Conservation (phyloP, 2,329 filamentous ascomycete genomes). For the Whalleya microplaca region DNA sequence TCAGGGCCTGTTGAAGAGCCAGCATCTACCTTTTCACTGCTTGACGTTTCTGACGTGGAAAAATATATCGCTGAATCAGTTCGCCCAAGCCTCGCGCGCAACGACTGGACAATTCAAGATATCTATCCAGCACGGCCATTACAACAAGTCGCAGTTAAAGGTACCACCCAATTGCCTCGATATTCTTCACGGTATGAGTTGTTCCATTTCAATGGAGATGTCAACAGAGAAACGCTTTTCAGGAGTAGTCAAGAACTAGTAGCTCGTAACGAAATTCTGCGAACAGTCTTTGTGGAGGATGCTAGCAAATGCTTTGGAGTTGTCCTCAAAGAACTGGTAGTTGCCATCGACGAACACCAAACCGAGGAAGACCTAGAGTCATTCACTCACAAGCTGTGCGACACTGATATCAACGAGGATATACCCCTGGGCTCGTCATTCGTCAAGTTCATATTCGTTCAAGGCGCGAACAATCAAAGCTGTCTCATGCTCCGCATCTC, state of each 20-base stretch:
- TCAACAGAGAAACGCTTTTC: constrained; percentile 54
- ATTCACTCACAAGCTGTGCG: constrained; percentile 58
- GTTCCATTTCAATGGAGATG: constrained; percentile 59
- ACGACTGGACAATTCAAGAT: constrained; percentile 55
- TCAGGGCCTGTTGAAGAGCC: constrained; percentile 18
- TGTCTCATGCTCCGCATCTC: constrained; percentile 65
- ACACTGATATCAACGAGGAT: constrained; percentile 57
- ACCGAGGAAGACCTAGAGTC: constrained; percentile 54
- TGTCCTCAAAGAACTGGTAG: constrained; percentile 58
- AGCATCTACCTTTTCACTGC: constrained; percentile 54
- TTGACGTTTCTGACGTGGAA: constrained; percentile 45
- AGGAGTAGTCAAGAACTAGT: constrained; percentile 59
- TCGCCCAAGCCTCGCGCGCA: constrained; percentile 54
- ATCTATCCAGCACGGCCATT: constrained; percentile 62
- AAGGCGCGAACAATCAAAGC: constrained; percentile 40
- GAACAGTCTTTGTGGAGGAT: constrained; percentile 65
- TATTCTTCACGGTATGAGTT: constrained; percentile 68
- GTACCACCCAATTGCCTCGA: constrained; percentile 59
- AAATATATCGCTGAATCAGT: constrained; percentile 53
- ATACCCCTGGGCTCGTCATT: constrained; percentile 64
- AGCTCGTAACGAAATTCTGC: constrained; percentile 63
- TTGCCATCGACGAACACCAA: constrained; percentile 55
- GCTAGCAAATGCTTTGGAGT: constrained; percentile 57
- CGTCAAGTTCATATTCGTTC: constrained; percentile 61
- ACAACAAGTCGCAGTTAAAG: constrained; percentile 62